Evolutionary conservation across 805 yeast genomes (phyloP).

Genomic region (Yamadazyma phyllophila): DNA sequence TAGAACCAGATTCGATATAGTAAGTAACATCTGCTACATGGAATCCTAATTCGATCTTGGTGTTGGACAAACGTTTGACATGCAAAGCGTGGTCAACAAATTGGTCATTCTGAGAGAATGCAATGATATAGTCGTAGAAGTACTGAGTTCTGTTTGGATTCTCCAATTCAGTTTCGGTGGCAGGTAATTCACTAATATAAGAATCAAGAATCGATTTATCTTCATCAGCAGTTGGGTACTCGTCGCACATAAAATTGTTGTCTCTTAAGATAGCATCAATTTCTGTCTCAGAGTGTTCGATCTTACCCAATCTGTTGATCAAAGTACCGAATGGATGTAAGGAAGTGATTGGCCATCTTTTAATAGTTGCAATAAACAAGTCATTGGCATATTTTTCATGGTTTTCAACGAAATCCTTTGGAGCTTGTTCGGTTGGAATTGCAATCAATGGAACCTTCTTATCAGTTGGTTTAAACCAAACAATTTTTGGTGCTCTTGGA

Average conservation of each 20-base stretch:
- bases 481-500: slow-evolving; percentile 79
- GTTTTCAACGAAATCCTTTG: slow-evolving; percentile 89
- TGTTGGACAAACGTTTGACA: slow-evolving; percentile 59
- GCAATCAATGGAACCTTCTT: slow-evolving; percentile 97
- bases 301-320: slow-evolving; percentile 79
- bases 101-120: slow-evolving; percentile 56
- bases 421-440: slow-evolving; percentile 98
- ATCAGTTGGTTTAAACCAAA: slow-evolving; percentile 98
- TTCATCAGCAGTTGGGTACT: slow-evolving; percentile 52
- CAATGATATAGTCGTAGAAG: slow-evolving; percentile 58
- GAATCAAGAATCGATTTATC: slow-evolving; percentile 11
- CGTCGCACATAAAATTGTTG: slow-evolving; percentile 78
- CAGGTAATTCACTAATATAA: slow-evolving; percentile 36
- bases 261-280: slow-evolving; percentile 87
- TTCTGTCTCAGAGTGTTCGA: slow-evolving; percentile 75
- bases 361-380: slow-evolving; percentile 89
- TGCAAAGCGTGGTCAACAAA: slow-evolving; percentile 79
- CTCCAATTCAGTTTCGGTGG: slow-evolving; percentile 36
- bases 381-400: slow-evolving; percentile 80
- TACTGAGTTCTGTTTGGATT: slow-evolving; percentile 49
- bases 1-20: slow-evolving; percentile 67
- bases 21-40: slow-evolving; percentile 81
- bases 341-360: slow-evolving; percentile 99
- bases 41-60: slow-evolving; percentile 75
- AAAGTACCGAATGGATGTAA: slow-evolving; percentile 96